Evolutionary conservation across 768 basidiomycete species (phyloP).

Genomic region (Macrolepiota fuliginosa): DNA sequence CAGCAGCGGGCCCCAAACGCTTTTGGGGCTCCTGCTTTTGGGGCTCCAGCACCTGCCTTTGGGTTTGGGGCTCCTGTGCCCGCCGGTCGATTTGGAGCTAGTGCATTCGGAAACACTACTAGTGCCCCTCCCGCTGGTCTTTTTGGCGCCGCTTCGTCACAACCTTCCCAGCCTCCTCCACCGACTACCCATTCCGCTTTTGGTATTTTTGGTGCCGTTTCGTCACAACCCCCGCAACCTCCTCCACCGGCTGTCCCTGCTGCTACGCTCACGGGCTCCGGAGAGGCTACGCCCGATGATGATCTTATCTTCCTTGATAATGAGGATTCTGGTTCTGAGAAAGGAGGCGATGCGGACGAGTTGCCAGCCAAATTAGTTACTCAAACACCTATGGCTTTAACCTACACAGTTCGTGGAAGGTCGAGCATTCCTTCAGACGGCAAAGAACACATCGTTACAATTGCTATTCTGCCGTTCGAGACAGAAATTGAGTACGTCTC

Average conservation of each 20-base stretch:
- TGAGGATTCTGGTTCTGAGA: background rate
- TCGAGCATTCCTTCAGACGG: constrained; percentile 56
- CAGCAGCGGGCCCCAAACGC: background rate
- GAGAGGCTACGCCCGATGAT: too few relatives aligned
- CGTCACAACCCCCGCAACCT: too few relatives aligned
- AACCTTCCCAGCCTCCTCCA: too few relatives aligned
- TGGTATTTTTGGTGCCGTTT: too few relatives aligned
- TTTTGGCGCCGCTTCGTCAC: too few relatives aligned
- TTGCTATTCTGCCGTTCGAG: constrained; percentile 48
- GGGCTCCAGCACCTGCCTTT: too few relatives aligned
- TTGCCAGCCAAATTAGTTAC: constrained; percentile 39
- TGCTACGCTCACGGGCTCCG: too few relatives aligned
- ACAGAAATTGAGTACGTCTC: constrained; percentile 44
- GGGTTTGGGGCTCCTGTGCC: background rate
- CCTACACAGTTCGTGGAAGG: constrained; percentile 47
- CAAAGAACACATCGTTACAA: constrained; percentile 49
- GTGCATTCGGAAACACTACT: background rate
- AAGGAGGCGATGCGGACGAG: background rate
- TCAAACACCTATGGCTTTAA: constrained; percentile 51
- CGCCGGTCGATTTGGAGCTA: background rate
- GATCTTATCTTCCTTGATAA: background rate
- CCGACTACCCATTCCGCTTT: background rate
- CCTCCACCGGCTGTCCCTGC: too few relatives aligned
- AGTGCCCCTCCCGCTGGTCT: background rate
- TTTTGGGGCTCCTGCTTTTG: too few relatives aligned